Base-by-base conservation (phyloP, 2,329 filamentous ascomycete genomes). In the Aspergillus texensis region DNA sequence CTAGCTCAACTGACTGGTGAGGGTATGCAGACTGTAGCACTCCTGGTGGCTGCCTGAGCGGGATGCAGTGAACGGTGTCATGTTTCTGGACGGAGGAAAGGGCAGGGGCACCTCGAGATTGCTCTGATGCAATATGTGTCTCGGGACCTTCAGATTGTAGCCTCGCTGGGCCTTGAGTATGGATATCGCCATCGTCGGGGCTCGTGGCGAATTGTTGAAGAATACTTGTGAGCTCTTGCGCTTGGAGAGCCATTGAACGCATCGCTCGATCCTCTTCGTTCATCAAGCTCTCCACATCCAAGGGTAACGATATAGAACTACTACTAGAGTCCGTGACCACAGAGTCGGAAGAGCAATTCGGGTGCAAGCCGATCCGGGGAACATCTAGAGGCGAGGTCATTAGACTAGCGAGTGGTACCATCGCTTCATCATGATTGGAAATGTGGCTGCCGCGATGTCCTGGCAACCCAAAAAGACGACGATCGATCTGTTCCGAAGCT, bases 221-320 rank as follows among this genome's bases (percentile, higher is more conserved):
- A 46, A 58, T 46, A 6, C 30, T 41, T 26, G 41, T 34, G 26
- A 66, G 65, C 78, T 39, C 74, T 71, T 60, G 79, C 71, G 68
- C 69, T 64, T 75, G 75, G 72, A 91, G 90, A 2, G 89, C 88
- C 71, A 91, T 85, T 70, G 88, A 85, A 73, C 93, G 92, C 72
- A 92, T 91, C 67, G 85, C 85, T 41, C 88, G 86, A 72, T 94
- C 91, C 74, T 95, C 91, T 8, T 90, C 88, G 66, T 87, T 87
- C 86, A 96, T 91, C 71, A 94, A 87, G 71, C 86, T 91, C 70
- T 94, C 90, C 55, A 93, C 88, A 48, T 87, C 83, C 14, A 87
- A 85, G 0, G 91, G 90, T 72, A 89, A 79, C 70, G 88, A 88
- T 34, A 93, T 82, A 0, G 87, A 89, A 68, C 87, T 85, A 56